Evolutionary conservation across 2,329 filamentous ascomycete genomes (phyloP), one percentile per base, ranked within the genome.

Genomic region (Hypoxylon sp.): DNA sequence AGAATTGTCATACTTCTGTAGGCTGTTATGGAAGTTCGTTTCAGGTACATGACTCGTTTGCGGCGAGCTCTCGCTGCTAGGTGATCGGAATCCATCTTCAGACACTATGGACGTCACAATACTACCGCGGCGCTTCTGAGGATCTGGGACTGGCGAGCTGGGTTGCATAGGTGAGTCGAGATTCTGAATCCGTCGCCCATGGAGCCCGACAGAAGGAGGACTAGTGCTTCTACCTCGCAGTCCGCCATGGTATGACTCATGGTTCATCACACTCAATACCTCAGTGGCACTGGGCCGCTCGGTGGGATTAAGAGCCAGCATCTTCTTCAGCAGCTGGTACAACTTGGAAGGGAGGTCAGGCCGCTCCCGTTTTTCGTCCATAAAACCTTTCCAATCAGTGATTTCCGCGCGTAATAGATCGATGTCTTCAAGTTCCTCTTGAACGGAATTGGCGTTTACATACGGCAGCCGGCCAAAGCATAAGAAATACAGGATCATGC

Each of bases 401-500:
- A 99, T 98, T 76, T 99, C 95, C 2, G 85, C 90, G 43, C 94
- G 88, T 28, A 99, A 84, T 68, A 89, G 82, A 70, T 97, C 93
- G 4, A 97, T 83, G 68, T 98, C 93, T 75, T 99, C 95, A 57
- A 93, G 89, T 73, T 98, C 94, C 76, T 98, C 94, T 62, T 97
- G 88, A 20, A 96, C 84, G 3, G 90, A 85, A 74, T 98, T 94
- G 54, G 94, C 92, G 70, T 90, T 91, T 22, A 80, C 83, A 74
- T 98, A 99, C 0, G 95, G 95, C 10, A 99, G 84, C 48, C 90
- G 86, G 1, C 91, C 92, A 75, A 99, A 99, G 76, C 95, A 99
- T 84, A 99, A 91, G 74, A 99, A 99, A 77, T 98, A 97, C 3
- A 99, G 84, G 58, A 98, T 98, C 94, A 99, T 97, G 50, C 95